Percentiles rank a stretch among this genome's conserved stretches.
These are phyloP conservation scores for Amanita molliuscula DNA, from an alignment of 768 basidiomycete genomes.

Conservation along the genomic window DNA sequence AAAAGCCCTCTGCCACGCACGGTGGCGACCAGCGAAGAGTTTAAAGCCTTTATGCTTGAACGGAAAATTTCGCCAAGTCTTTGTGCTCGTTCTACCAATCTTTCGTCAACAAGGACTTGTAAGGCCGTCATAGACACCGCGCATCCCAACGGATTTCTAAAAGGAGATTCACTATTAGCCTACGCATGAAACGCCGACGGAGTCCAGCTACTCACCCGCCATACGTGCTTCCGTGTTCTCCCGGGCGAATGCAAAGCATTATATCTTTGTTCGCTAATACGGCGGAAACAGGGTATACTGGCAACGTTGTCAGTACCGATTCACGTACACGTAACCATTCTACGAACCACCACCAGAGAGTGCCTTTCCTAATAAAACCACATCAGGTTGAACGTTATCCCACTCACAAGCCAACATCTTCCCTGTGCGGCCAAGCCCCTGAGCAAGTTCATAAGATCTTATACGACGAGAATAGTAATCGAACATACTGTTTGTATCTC, in stretches of 20 bases:
- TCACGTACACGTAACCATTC: slow-evolving; percentile 1
- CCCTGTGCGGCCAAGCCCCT: slow-evolving; percentile 89
- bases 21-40: slow-evolving; percentile 60
- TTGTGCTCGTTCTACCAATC: slow-evolving; percentile 72
- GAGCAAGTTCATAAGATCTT: slow-evolving; percentile 1
- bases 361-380: slow-evolving; percentile 91
- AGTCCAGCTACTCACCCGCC: slow-evolving; percentile 56
- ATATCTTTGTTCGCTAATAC: slow-evolving; percentile 86
- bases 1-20: slow-evolving; percentile 85
- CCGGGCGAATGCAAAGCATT: slow-evolving; percentile 90
- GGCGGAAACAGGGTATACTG: slow-evolving; percentile 94
- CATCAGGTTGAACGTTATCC: slow-evolving; percentile 81
- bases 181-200: slow-evolving; percentile 3
- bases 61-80: slow-evolving; percentile 79
- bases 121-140: slow-evolving; percentile 94
- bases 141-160: slow-evolving; percentile 86
- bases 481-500: slow-evolving; percentile 86
- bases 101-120: slow-evolving; percentile 82
- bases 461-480: slow-evolving; percentile 4
- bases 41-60: slow-evolving; percentile 41
- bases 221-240: slow-evolving; percentile 94
- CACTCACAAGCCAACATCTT: slow-evolving; percentile 89
- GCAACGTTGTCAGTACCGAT: background rate
- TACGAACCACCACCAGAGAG: slow-evolving; percentile 84
- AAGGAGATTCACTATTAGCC: background rate